Evolutionary conservation across 345 rosid species (phyloP).

Genomic region (Eucalyptus regnans): DNA sequence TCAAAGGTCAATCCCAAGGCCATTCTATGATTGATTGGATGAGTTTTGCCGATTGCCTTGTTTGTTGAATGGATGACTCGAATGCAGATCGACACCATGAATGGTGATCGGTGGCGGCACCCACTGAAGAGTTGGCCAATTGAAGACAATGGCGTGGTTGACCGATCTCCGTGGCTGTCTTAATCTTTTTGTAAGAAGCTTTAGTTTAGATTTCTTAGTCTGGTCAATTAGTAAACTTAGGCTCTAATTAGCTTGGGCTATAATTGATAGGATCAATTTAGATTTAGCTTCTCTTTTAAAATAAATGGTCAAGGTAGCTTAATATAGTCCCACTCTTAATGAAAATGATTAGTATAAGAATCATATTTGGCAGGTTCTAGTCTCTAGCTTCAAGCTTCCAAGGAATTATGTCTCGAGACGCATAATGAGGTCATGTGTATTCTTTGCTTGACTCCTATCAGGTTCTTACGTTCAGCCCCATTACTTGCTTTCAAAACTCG

Average conservation of each 20-base stretch:
- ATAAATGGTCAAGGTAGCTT: not conserved
- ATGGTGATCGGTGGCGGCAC: not conserved
- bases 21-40: not conserved
- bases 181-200: not conserved
- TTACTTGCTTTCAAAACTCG: not conserved
- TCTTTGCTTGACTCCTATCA: not conserved
- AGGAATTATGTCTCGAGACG: not conserved
- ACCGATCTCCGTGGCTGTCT: not conserved
- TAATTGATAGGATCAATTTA: not conserved
- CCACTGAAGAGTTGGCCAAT: not conserved
- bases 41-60: not conserved
- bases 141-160: not conserved
- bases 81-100: not conserved
- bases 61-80: not conserved
- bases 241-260: not conserved
- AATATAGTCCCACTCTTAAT: not conserved
- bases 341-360: not conserved
- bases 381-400: not conserved
- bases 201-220: not conserved
- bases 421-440: not conserved
- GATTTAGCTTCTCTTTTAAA: not conserved
- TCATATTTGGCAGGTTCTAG: not conserved
- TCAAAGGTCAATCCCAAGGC: not conserved
- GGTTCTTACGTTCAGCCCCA: not conserved
- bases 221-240: not conserved